phyloP scores from a whole-genome alignment of 108 stramenopile genomes.

The Discostella stelligeroides region DNA sequence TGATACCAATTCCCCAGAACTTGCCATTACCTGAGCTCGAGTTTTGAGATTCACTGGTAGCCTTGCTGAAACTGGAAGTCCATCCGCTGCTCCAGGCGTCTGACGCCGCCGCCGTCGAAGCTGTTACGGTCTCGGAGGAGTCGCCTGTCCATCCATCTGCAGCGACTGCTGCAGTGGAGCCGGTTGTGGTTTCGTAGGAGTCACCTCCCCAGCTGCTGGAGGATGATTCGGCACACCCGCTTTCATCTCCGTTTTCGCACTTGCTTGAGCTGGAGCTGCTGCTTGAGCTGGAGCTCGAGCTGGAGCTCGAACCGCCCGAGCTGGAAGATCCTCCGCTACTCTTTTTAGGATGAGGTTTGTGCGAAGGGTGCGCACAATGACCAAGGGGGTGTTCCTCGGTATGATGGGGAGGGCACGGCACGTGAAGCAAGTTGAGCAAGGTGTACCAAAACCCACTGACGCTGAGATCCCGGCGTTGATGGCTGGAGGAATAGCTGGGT shows the following conservation, averaged over 20 bases:
- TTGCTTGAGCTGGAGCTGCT: too few relatives aligned
- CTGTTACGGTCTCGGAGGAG: not conserved
- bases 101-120: not conserved
- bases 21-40: not conserved
- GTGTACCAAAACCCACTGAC: conserved; percentile 7
- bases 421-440: not conserved
- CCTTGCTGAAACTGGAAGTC: not conserved
- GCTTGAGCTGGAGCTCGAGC: too few relatives aligned
- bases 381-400: not conserved
- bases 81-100: not conserved
- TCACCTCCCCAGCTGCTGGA: not conserved
- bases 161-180: not conserved
- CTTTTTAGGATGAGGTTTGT: not conserved
- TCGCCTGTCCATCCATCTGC: conserved; percentile 1
- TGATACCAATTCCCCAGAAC: conserved; percentile 1
- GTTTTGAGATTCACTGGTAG: not conserved
- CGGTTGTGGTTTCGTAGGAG: not conserved
- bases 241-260: too few relatives aligned
- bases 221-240: too few relatives aligned
- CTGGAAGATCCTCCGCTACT: not conserved
- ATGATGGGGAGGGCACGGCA: conserved; percentile 1
- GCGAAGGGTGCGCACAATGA: conserved; percentile 9
- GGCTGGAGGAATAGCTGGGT: not conserved
- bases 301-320: conserved; percentile 2
- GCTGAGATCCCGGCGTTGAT: conserved; percentile 8